Evolutionary conservation across 164 flowering plant genomes (phyloP).

Genomic region (Magnolia changhungtana): DNA sequence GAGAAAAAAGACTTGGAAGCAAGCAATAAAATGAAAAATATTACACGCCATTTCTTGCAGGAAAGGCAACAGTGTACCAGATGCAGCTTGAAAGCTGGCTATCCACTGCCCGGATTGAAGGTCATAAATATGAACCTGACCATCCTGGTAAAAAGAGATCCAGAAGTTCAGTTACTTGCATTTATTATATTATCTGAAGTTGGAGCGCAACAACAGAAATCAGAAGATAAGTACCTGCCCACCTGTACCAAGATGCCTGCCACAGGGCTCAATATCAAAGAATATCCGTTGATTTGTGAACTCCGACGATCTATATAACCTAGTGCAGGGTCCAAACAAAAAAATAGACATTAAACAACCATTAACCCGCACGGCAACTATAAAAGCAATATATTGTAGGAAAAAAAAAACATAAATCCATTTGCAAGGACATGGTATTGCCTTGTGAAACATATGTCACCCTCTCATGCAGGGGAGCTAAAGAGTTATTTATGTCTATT

Average conservation of each 20-base stretch:
- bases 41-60: neutral
- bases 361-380: neutral
- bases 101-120: constrained; percentile 92
- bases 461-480: too few relatives aligned
- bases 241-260: constrained; percentile 89
- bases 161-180: neutral
- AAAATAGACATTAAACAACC: constrained; percentile 9
- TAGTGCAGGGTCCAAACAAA: constrained; percentile 23
- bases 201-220: neutral
- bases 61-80: constrained; percentile 38
- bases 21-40: neutral
- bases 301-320: constrained; percentile 85
- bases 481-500: too few relatives aligned
- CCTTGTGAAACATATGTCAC: neutral
- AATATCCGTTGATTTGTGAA: constrained; percentile 76
- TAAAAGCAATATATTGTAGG: neutral
- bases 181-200: neutral
- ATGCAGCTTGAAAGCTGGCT: constrained; percentile 87
- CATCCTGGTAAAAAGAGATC: constrained; percentile 53
- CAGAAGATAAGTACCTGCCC: constrained; percentile 64
- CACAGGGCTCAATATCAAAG: constrained; percentile 87
- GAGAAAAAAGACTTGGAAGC: neutral
- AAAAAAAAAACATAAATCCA: neutral
- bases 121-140: constrained; percentile 85
- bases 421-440: neutral